Conservation (phyloP, 805 yeast species). For the Pichia pseudocactophila region DNA sequence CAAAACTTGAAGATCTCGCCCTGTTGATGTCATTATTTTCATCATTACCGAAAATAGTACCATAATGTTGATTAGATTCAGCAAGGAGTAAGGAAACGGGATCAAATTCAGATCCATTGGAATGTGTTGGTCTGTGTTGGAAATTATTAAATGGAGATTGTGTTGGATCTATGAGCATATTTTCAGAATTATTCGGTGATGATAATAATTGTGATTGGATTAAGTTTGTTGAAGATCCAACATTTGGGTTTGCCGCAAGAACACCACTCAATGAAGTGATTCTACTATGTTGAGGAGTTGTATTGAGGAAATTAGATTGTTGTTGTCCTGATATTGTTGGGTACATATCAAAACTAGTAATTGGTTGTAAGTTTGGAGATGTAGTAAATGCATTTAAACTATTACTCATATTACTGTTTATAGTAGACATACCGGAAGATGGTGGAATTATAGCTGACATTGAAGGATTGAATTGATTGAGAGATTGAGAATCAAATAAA, state of each 20-base stretch:
- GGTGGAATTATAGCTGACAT: background rate
- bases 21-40: constrained; percentile 9
- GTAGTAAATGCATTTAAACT: background rate
- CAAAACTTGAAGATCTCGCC: constrained; percentile 28
- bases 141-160: constrained; percentile 8
- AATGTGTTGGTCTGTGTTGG: background rate
- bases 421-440: background rate
- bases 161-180: background rate
- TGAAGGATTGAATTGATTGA: background rate
- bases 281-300: constrained; percentile 9
- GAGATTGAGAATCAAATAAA: constrained; percentile 5
- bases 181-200: background rate
- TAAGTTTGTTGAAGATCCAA: background rate
- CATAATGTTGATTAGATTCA: constrained; percentile 3
- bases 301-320: background rate
- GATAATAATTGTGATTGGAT: background rate
- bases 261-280: constrained; percentile 17
- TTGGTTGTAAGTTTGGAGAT: constrained; percentile 11
- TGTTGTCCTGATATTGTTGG: background rate
- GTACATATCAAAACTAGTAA: constrained; percentile 10
- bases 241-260: background rate
- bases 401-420: background rate
- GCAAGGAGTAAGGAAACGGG: background rate
- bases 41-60: constrained; percentile 1
- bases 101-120: background rate